phyloP scores from a whole-genome alignment of 495 filamentous ascomycete species.

The Hypoxylon perforatum region DNA sequence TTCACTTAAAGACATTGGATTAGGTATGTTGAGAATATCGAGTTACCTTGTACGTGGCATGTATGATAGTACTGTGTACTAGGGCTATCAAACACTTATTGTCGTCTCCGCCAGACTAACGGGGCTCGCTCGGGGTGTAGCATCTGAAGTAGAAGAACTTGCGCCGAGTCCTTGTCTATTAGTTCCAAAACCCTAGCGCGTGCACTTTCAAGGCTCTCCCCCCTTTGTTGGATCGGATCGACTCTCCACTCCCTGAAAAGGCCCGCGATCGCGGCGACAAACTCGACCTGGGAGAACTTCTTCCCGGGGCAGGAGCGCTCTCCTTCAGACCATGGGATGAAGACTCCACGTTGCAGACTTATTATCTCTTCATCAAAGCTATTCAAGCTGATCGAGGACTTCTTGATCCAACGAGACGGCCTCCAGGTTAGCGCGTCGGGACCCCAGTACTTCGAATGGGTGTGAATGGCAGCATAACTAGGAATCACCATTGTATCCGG shows the following conservation, averaged over 20 bases:
- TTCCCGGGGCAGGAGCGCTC: conserved; percentile 58
- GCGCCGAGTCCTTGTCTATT: conserved; percentile 48
- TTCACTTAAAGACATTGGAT: too few species aligned
- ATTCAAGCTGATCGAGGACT: too few species aligned
- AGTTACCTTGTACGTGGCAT: too few species aligned
- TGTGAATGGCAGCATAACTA: conserved; percentile 31
- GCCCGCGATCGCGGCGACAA: conserved; percentile 57
- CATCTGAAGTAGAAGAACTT: conserved; percentile 53
- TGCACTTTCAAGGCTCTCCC: conserved; percentile 47
- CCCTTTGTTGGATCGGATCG: conserved; percentile 26
- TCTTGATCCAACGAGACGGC: conserved; percentile 45
- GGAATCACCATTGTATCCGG: conserved; percentile 22
- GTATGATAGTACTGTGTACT: too few species aligned
- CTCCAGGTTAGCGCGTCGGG: conserved; percentile 44
- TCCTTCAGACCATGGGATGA: conserved; percentile 61
- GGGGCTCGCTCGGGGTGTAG: conserved; percentile 46
- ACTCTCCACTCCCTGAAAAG: conserved; percentile 54
- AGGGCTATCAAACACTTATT: too few species aligned
- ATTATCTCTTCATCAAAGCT: too few species aligned
- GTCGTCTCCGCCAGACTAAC: conserved; percentile 29
- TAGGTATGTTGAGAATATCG: too few species aligned
- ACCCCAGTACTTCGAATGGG: conserved; percentile 38
- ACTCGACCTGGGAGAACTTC: conserved; percentile 65
- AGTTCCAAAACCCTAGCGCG: conserved; percentile 41
- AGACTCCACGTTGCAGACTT: conserved; percentile 47